Evolutionary conservation across 176 grass and related monocot genomes (phyloP).

Genomic region (Phoenix roebelenii): DNA sequence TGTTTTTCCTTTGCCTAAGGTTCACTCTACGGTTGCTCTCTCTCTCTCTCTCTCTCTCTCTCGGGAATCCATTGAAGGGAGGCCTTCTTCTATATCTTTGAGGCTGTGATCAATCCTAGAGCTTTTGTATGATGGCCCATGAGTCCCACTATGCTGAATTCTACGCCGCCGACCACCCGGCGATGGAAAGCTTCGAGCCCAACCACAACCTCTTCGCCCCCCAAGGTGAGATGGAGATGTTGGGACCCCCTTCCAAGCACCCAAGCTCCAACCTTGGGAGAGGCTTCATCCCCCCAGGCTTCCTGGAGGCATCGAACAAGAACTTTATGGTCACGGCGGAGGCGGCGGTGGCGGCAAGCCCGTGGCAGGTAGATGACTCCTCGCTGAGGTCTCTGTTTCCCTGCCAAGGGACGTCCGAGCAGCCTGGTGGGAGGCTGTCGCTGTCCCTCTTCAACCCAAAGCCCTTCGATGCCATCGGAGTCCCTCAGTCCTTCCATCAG

Average conservation of each 20-base stretch:
- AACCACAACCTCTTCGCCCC: not conserved
- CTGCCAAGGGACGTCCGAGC: no score
- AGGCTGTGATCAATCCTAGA: not conserved
- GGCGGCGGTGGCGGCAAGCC: not conserved
- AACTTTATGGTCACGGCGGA: not conserved
- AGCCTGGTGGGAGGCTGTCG: not conserved
- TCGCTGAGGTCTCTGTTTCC: not conserved
- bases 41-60: not conserved
- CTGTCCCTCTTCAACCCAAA: constrained; percentile 1
- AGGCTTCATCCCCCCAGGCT: not conserved
- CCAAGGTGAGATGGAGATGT: not conserved
- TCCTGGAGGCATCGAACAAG: not conserved
- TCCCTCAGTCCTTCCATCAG: not conserved
- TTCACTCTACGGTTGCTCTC: not conserved
- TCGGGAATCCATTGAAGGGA: not conserved
- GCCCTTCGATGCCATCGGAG: not conserved
- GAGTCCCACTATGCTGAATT: not conserved
- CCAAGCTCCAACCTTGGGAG: not conserved
- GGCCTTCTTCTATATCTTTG: not conserved
- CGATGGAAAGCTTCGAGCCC: constrained; percentile 7
- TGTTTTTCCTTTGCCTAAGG: no score
- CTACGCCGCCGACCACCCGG: not conserved
- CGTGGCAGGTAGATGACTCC: constrained; percentile 1
- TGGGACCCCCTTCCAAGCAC: constrained; percentile 2
- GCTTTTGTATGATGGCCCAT: constrained; percentile 7